A percentile compares a stretch with the other conserved stretches of the same genome.
These are phyloP conservation scores for Terana coerulea DNA, from an alignment of 768 basidiomycete genomes.

Conservation along the genomic window DNA sequence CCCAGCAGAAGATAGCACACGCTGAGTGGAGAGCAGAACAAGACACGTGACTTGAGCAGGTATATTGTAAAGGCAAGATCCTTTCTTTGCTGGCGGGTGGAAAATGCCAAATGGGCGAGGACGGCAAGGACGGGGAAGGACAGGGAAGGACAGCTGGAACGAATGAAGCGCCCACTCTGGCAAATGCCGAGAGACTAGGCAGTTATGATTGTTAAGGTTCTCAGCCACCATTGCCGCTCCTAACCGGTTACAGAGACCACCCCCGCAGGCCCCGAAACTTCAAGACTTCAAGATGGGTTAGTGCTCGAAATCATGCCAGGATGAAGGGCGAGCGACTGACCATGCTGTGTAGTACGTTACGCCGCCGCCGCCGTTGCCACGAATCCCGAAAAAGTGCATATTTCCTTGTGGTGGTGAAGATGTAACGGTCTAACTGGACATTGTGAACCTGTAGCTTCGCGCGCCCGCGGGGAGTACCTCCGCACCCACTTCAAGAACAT, in stretches of 20 bases:
- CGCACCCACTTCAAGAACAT: conserved; percentile 99
- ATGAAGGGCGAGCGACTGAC: conserved; percentile 14
- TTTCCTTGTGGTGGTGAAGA: not conserved
- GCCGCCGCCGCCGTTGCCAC: conserved; percentile 80
- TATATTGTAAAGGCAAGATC: too few species aligned
- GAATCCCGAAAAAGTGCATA: conserved; percentile 91
- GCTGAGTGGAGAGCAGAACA: too few species aligned
- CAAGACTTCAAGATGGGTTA: conserved; percentile 38
- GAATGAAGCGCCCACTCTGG: conserved; percentile 10
- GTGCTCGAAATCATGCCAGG: conserved; percentile 20
- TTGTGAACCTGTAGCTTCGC: conserved; percentile 58
- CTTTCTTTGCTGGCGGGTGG: too few species aligned
- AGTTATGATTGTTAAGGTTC: conserved; percentile 26
- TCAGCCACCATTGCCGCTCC: conserved; percentile 21
- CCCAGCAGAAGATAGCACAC: too few species aligned
- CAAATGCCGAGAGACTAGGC: conserved; percentile 15
- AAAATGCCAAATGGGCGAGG: too few species aligned
- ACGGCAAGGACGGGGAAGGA: not conserved
- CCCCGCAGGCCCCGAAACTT: conserved; percentile 24
- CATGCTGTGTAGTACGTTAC: conserved; percentile 72
- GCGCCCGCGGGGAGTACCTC: conserved; percentile 93
- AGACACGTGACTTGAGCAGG: too few species aligned
- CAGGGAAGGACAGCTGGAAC: not conserved
- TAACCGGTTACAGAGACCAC: conserved; percentile 16
- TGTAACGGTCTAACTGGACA: conserved; percentile 8